Conservation (phyloP, 805 yeast genomes). For the Crinitomyces ghanaensis region DNA sequence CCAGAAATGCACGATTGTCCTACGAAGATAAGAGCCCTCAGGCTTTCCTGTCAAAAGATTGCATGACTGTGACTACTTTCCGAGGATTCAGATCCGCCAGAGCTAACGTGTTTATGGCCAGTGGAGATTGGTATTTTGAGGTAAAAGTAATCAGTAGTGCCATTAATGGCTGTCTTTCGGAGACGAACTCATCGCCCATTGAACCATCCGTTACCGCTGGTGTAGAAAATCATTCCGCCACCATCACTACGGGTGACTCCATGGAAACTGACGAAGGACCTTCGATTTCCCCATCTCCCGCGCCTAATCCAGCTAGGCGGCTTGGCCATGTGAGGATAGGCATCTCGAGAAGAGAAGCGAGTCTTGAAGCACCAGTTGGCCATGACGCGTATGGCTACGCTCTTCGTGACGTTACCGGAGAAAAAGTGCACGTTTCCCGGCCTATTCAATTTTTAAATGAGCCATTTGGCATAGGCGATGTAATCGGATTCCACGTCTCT, state of each 20-base stretch:
- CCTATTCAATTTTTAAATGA: constrained; percentile 44
- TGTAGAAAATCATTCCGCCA: constrained; percentile 7
- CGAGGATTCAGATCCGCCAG: constrained; percentile 76
- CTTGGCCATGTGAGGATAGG: constrained; percentile 78
- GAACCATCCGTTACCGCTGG: too few relatives aligned
- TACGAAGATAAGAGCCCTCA: constrained; percentile 63
- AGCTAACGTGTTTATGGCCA: constrained; percentile 61
- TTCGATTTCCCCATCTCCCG: too few relatives aligned
- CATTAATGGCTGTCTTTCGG: too few relatives aligned
- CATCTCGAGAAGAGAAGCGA: constrained; percentile 71
- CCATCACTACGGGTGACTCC: background rate
- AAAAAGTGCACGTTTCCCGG: constrained; percentile 63
- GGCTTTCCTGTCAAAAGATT: constrained; percentile 30
- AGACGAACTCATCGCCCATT: constrained; percentile 19
- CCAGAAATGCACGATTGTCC: constrained; percentile 44
- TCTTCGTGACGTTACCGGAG: constrained; percentile 65
- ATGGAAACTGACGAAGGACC: background rate
- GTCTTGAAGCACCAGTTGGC: constrained; percentile 91
- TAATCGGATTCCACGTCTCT: constrained; percentile 62
- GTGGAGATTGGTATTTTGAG: constrained; percentile 76
- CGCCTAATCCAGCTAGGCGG: too few relatives aligned
- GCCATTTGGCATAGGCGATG: constrained; percentile 66
- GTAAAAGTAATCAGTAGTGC: constrained; percentile 44
- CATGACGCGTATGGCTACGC: constrained; percentile 93
- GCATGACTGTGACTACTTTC: constrained; percentile 40